Evolutionary conservation across 805 yeast species (phyloP).

Genomic region (Saccharomyces eubayanus): DNA sequence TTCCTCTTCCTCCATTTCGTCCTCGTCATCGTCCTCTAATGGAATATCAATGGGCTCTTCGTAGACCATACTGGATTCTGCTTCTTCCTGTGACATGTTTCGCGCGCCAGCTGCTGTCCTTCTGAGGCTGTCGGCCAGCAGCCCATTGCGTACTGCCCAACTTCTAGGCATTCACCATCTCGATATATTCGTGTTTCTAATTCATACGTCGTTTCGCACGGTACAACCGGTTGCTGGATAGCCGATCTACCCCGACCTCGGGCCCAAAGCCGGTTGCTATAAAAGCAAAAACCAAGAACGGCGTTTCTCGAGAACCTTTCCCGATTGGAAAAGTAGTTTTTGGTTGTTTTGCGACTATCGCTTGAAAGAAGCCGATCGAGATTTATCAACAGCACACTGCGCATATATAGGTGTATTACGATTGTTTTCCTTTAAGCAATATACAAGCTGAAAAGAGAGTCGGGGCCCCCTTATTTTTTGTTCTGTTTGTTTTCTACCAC

Average conservation of each 20-base stretch:
- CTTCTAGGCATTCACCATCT: background rate
- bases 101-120: background rate
- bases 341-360: background rate
- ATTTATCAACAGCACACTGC: background rate
- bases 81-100: constrained; percentile 6
- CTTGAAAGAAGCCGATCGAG: background rate
- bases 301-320: background rate
- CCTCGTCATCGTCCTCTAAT: constrained; percentile 10
- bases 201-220: background rate
- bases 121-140: background rate
- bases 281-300: background rate
- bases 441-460: background rate
- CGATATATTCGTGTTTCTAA: background rate
- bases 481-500: background rate
- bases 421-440: background rate
- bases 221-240: background rate
- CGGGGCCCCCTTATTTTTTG: background rate
- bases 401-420: background rate
- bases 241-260: background rate
- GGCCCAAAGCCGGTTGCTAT: background rate
- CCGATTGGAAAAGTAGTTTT: background rate
- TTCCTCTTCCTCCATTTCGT: constrained; percentile 2
- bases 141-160: background rate
- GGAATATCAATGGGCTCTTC: constrained; percentile 22
- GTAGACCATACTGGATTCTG: constrained; percentile 10